These are phyloP conservation scores for Penicillium sp. DNA, from an alignment of 2,329 filamentous ascomycete species.

Conservation along the genomic window DNA sequence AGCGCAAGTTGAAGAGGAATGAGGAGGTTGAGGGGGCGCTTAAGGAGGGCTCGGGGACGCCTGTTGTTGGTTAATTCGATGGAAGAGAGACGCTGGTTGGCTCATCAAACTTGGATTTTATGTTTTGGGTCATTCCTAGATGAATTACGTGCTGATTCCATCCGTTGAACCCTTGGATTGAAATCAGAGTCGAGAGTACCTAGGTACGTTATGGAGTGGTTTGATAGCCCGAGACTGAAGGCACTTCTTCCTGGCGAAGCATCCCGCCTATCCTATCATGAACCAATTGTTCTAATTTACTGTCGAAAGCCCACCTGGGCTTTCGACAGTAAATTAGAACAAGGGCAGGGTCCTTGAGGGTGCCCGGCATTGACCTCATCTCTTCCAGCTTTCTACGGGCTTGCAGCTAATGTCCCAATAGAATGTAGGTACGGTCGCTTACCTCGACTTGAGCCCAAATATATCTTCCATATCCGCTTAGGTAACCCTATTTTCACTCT, in stretches of 20 bases:
- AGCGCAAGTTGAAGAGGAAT: conserved; percentile 31
- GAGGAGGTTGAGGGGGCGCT: conserved; percentile 33
- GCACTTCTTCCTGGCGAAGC: too few relatives aligned
- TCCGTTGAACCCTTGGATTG: not conserved
- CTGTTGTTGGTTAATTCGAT: conserved; percentile 24
- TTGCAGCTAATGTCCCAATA: conserved; percentile 29
- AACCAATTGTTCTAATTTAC: not conserved
- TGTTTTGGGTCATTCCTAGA: not conserved
- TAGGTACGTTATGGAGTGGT: too few relatives aligned
- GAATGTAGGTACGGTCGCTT: too few relatives aligned
- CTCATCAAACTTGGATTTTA: not conserved
- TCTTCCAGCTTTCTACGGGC: conserved; percentile 22
- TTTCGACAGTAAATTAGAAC: too few relatives aligned
- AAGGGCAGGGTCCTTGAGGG: conserved; percentile 21
- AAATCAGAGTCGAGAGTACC: not conserved
- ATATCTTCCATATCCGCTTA: too few relatives aligned
- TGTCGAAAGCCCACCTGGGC: conserved; percentile 4
- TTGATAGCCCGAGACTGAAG: too few relatives aligned
- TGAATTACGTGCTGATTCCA: too few relatives aligned
- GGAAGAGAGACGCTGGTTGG: too few relatives aligned
- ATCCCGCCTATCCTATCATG: not conserved
- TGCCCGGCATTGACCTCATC: conserved; percentile 25
- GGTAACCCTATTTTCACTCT: too few relatives aligned
- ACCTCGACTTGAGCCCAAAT: too few relatives aligned
- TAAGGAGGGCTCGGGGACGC: conserved; percentile 29